phyloP scores from a whole-genome alignment of 768 basidiomycete genomes.

The Artomyces pyxidatus region DNA sequence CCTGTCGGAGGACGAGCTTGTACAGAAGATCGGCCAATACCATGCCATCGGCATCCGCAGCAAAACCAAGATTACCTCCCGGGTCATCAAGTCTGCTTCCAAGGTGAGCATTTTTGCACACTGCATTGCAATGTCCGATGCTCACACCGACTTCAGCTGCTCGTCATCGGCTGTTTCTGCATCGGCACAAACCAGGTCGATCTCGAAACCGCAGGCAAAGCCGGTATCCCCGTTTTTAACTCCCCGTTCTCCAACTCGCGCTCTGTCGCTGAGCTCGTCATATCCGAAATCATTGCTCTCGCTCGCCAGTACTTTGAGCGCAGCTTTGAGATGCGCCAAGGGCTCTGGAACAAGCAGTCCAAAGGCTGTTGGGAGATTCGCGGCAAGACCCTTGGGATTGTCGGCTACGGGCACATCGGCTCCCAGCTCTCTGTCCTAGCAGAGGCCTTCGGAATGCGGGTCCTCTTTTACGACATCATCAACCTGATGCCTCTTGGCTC shows the following conservation, averaged over 20 bases:
- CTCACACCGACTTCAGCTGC: constrained; percentile 47
- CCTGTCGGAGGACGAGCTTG: constrained; percentile 88
- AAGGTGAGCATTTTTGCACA: constrained; percentile 48
- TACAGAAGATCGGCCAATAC: constrained; percentile 74
- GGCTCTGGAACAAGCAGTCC: constrained; percentile 98
- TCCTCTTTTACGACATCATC: constrained; percentile 91
- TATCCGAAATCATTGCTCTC: constrained; percentile 87
- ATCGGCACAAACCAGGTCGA: constrained; percentile 99
- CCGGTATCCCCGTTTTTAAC: constrained; percentile 97
- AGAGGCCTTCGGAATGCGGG: constrained; percentile 92
- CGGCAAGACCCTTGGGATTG: constrained; percentile 95
- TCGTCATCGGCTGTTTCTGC: constrained; percentile 98
- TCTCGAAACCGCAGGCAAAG: constrained; percentile 68
- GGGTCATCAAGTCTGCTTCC: constrained; percentile 77
- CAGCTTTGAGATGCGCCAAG: constrained; percentile 75
- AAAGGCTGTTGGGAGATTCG: constrained; percentile 98
- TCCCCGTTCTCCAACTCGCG: constrained; percentile 99
- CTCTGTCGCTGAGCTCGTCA: constrained; percentile 96
- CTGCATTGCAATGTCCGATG: neutral
- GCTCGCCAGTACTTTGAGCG: constrained; percentile 93
- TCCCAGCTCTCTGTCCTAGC: constrained; percentile 94
- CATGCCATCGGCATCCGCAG: constrained; percentile 95
- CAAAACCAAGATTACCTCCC: constrained; percentile 94
- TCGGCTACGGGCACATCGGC: constrained; percentile 98
- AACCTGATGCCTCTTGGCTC: constrained; percentile 97